Percentiles rank a stretch among this genome's conserved stretches.
Conservation (phyloP, 2,329 filamentous ascomycete genomes). For the Pestalotiopsis sp. region DNA sequence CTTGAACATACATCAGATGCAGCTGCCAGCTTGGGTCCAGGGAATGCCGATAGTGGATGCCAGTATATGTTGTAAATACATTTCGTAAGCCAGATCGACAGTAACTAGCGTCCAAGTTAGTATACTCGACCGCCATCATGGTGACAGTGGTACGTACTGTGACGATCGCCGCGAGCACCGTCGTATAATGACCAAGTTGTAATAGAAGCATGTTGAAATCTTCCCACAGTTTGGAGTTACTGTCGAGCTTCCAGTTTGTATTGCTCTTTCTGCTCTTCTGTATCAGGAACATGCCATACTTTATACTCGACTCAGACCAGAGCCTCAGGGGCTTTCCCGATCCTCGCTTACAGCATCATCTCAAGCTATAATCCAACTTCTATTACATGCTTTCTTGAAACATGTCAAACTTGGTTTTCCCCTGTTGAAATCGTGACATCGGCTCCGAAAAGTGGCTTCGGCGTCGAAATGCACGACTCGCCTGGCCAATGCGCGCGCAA, state of each 20-base stretch:
- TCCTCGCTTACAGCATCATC: background rate
- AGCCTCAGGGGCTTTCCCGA: background rate
- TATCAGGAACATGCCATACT: background rate
- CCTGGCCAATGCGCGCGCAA: too few relatives aligned
- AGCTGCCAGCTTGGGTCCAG: background rate
- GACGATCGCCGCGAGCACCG: background rate
- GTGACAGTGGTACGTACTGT: background rate
- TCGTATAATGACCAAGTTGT: background rate
- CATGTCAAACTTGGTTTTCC: background rate
- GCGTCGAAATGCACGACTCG: background rate
- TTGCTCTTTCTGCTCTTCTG: background rate
- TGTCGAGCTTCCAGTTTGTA: background rate
- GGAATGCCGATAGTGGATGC: background rate
- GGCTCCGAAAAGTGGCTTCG: background rate
- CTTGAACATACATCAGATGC: background rate
- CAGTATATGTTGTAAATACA: slow-evolving; percentile 1
- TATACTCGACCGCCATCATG: background rate
- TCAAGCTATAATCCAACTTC: background rate
- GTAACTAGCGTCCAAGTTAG: background rate
- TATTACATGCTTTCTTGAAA: background rate
- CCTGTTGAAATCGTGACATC: background rate
- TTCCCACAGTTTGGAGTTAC: background rate
- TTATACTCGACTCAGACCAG: background rate
- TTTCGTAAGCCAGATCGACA: background rate
- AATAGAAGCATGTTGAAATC: background rate